These are phyloP conservation scores for Epicoccum sorghinum DNA, from an alignment of 2,329 filamentous ascomycete genomes.

Conservation along the genomic window DNA sequence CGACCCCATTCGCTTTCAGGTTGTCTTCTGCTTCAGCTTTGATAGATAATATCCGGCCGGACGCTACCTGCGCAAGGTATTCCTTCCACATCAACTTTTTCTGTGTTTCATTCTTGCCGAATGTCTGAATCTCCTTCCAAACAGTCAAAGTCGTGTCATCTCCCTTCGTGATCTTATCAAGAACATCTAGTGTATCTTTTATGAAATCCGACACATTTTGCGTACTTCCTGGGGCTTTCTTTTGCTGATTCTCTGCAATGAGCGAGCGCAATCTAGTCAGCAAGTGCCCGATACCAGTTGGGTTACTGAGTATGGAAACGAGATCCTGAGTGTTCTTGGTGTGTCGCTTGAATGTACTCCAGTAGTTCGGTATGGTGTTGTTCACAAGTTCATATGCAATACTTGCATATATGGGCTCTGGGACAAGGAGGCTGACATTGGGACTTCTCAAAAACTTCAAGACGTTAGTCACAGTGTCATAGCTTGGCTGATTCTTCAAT, in stretches of 20 bases:
- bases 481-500: conserved; percentile 67
- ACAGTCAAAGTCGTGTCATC: conserved; percentile 52
- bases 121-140: conserved; percentile 51
- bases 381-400: conserved; percentile 77
- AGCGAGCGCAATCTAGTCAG: conserved; percentile 71
- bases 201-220: conserved; percentile 43
- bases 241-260: conserved; percentile 49
- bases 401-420: conserved; percentile 73
- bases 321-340: conserved; percentile 52
- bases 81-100: conserved; percentile 68
- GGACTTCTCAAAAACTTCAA: conserved; percentile 58
- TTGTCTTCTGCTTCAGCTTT: conserved; percentile 65
- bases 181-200: conserved; percentile 51
- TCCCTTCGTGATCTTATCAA: conserved; percentile 53
- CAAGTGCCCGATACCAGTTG: conserved; percentile 79
- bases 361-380: conserved; percentile 81
- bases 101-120: conserved; percentile 52
- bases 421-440: conserved; percentile 64
- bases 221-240: conserved; percentile 39
- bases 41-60: conserved; percentile 64
- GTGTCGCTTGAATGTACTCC: conserved; percentile 55
- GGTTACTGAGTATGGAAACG: conserved; percentile 70
- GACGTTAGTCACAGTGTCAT: conserved; percentile 60
- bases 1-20: conserved; percentile 44
- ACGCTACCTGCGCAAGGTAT: conserved; percentile 62